Evolutionary conservation across 441 rosid species (phyloP).

Genomic region (Biscutella auriculata): DNA sequence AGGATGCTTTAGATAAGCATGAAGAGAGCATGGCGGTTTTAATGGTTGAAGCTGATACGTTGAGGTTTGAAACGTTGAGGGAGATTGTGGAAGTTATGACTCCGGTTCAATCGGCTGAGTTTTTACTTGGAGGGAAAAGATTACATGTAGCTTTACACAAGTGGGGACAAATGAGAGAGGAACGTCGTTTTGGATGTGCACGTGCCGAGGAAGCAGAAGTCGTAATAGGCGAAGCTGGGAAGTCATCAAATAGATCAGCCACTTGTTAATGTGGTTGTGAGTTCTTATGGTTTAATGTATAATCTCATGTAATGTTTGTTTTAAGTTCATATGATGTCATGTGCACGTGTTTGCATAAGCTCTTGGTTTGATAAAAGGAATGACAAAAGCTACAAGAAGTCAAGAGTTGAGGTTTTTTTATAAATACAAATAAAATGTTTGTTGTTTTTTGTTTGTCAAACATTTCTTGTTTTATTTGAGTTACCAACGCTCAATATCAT

Average conservation of each 20-base stretch:
- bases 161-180: conserved; percentile 36
- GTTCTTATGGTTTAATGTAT: neutral
- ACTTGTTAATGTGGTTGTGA: neutral
- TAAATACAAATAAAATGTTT: no score
- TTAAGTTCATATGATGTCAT: no score
- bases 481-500: no score
- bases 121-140: conserved; percentile 29
- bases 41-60: conserved; percentile 29
- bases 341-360: no score
- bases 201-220: neutral
- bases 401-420: no score
- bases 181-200: neutral
- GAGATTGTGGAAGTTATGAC: conserved; percentile 22
- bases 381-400: no score
- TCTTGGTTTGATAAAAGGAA: no score
- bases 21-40: conserved; percentile 23
- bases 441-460: no score
- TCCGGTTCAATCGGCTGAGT: conserved; percentile 33
- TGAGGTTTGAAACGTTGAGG: conserved; percentile 32
- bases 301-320: neutral
- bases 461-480: no score
- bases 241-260: conserved; percentile 3
- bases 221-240: neutral
- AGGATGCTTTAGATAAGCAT: conserved; percentile 20
- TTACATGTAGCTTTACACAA: conserved; percentile 32